These are phyloP conservation scores for Sparassis latifolia DNA, from an alignment of 1,284 basidiomycete species.

Conservation along the genomic window DNA sequence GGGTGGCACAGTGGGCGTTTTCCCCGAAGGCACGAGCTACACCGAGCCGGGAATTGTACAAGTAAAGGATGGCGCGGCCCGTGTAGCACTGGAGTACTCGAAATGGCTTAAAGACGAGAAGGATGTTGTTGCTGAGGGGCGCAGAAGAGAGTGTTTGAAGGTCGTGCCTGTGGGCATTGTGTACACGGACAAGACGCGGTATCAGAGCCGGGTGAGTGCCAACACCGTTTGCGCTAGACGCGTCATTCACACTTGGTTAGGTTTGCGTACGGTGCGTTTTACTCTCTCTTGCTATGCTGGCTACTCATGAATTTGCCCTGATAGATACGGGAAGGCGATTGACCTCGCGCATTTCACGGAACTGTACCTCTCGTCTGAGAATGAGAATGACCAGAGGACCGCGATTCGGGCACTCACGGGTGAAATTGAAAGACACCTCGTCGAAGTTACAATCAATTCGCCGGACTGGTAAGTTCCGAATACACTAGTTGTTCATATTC, in stretches of 20 bases:
- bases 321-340: conserved; percentile 78
- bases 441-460: conserved; percentile 81
- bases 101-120: conserved; percentile 60
- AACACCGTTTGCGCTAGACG: neutral
- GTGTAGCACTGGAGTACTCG: conserved; percentile 89
- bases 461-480: conserved; percentile 71
- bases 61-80: conserved; percentile 92
- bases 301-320: neutral
- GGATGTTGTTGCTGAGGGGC: conserved; percentile 23
- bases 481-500: neutral
- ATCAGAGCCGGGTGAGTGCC: conserved; percentile 67
- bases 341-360: conserved; percentile 65
- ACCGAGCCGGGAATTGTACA: conserved; percentile 88
- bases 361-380: conserved; percentile 56
- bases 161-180: conserved; percentile 86
- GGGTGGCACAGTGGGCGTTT: conserved; percentile 87
- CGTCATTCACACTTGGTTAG: conserved; percentile 1
- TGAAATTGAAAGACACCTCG: conserved; percentile 62
- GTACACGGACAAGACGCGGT: conserved; percentile 91
- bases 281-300: neutral
- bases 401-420: conserved; percentile 80
- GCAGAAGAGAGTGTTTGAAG: conserved; percentile 21
- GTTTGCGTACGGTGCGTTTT: conserved; percentile 10
- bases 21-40: conserved; percentile 89
- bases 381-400: conserved; percentile 57